Evolutionary conservation across 371 early-diverging fungal species (phyloP), one percentile per base, ranked within the genome.

Genomic region (Synchytrium microbalum): DNA sequence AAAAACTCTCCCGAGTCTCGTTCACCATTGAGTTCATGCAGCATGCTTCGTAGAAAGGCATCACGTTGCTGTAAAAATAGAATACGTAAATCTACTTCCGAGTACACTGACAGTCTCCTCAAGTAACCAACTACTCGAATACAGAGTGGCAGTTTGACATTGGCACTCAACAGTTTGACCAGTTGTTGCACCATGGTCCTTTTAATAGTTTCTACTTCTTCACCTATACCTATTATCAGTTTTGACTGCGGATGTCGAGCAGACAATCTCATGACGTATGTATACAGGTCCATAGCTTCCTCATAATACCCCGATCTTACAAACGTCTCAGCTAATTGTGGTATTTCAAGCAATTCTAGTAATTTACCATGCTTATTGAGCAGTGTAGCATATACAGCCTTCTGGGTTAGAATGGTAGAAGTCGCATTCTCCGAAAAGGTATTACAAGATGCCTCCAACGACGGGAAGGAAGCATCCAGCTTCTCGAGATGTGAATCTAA

Each of bases 251-350:
- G 23, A 87, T 71, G 3, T 80, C 77, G 0, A 81, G 81, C 69
- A 89, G 54, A 67, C 53, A 92, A 69, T 8, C 89, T 73, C 2
- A 82, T 79, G 2, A 88, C 88, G 73, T 89, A 87, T 1, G 83
- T 75, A n/a, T 86, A 82, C 28, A 92, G 69, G 63, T 91, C 90
- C 78, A 92, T 85, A 0, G 90, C 92, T 62, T 92, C 92, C 32
- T 88, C 85, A 62, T 90, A 91, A 60, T 88, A 87, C 0, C 88
- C 90, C 54, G 88, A 86, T 67, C 88, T 79, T 24, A 91, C 86
- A 70, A 90, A 88, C 0, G 88, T 88, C 61, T 92, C 88, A 82
- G 90, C 84, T 56, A 92, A 70, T 62, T 86, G 81, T 2, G 92
- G 92, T 32, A 91, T 89, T 62, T 88, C 90, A 5, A 91, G 68